Evolutionary conservation across 306 rosid genomes (phyloP).

Genomic region (Quercus variabilis): DNA sequence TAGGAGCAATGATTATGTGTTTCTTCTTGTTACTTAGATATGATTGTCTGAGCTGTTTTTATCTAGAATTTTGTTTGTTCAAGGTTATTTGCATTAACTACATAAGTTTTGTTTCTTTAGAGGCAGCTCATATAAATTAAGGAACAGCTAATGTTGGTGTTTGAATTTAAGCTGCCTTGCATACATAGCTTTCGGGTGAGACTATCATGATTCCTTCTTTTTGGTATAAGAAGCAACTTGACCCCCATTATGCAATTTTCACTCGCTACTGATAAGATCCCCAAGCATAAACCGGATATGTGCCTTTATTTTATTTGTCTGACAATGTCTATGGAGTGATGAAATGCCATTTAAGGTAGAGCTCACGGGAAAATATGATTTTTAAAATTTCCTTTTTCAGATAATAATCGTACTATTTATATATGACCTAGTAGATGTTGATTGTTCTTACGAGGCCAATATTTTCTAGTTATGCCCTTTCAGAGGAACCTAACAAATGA

Average conservation of each 20-base stretch:
- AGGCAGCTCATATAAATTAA: slow-evolving; percentile 1
- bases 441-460: no score
- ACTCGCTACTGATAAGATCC: no score
- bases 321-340: no score
- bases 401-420: no score
- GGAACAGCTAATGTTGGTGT: neutral
- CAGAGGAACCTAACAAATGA: no score
- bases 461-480: no score
- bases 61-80: neutral
- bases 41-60: neutral
- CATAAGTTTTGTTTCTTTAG: slow-evolving; percentile 10
- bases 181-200: neutral
- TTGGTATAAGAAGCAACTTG: neutral
- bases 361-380: no score
- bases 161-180: neutral
- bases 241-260: neutral
- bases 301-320: no score
- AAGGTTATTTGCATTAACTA: neutral
- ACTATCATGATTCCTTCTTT: neutral
- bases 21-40: neutral
- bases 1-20: neutral
- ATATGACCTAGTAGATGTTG: no score
- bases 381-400: no score
- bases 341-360: no score
- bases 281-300: no score